Conservation (phyloP, 352 stramenopile genomes). For the Phytophthora brassicae region DNA sequence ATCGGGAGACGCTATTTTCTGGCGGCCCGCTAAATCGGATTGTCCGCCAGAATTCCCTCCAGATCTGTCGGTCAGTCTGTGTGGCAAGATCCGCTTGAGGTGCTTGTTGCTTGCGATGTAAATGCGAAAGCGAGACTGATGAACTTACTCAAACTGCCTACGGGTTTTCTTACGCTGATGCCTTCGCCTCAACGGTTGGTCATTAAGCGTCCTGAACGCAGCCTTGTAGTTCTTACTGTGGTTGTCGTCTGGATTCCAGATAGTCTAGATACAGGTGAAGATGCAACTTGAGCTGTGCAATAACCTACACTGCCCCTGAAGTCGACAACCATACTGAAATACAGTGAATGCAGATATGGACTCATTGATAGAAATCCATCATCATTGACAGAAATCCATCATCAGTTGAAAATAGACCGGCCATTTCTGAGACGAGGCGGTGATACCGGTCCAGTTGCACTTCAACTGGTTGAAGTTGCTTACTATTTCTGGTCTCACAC, state of each 20-base stretch:
- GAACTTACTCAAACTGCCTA: neutral
- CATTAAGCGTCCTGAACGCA: neutral
- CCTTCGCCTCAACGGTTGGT: neutral
- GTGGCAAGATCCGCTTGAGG: too few species aligned
- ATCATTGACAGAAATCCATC: slow-evolving; percentile 1
- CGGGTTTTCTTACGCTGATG: neutral
- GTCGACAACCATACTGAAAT: slow-evolving; percentile 7
- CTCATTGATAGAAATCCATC: slow-evolving; percentile 3
- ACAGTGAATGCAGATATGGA: neutral
- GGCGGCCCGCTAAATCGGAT: neutral
- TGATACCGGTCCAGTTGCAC: slow-evolving; percentile 14
- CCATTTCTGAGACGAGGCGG: slow-evolving; percentile 7
- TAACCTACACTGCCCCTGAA: neutral
- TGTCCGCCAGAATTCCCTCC: neutral
- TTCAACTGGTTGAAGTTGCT: slow-evolving; percentile 14
- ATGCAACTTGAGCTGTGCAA: neutral
- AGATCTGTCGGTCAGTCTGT: neutral
- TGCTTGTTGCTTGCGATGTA: slow-evolving; percentile 1
- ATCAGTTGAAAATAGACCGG: neutral
- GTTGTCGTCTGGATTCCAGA: neutral
- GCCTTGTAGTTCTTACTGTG: neutral
- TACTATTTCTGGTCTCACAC: too few species aligned
- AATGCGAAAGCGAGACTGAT: neutral
- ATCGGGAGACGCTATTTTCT: neutral
- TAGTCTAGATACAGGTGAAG: too few species aligned